Evolutionary conservation across 768 basidiomycete genomes (phyloP).

Genomic region (Pleurotus pulmonarius): DNA sequence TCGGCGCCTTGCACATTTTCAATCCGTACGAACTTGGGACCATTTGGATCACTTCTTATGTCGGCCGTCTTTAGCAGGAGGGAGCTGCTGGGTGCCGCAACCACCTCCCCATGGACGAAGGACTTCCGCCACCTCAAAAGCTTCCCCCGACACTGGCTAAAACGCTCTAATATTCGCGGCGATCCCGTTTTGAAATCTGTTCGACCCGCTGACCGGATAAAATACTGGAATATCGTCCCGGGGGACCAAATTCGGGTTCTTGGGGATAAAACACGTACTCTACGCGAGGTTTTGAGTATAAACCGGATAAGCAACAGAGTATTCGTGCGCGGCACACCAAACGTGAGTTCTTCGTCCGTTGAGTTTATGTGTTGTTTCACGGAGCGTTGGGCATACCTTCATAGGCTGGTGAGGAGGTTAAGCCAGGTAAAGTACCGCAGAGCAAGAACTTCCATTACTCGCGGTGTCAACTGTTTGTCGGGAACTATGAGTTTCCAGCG

Average conservation of each 20-base stretch:
- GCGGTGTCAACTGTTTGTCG: slow-evolving; percentile 74
- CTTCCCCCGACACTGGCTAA: slow-evolving; percentile 52
- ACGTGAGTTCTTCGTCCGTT: slow-evolving; percentile 18
- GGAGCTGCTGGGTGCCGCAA: slow-evolving; percentile 44
- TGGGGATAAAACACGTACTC: slow-evolving; percentile 53
- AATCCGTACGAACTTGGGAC: no score
- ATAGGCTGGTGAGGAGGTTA: slow-evolving; percentile 19
- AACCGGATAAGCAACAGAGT: slow-evolving; percentile 71
- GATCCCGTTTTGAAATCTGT: slow-evolving; percentile 48
- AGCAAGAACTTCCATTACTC: slow-evolving; percentile 70
- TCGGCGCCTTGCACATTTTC: no score
- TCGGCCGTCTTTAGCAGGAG: slow-evolving; percentile 9
- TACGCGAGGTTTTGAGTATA: slow-evolving; percentile 71
- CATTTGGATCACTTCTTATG: neutral
- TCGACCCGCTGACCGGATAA: slow-evolving; percentile 65
- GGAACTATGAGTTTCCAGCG: slow-evolving; percentile 59
- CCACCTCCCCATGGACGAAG: slow-evolving; percentile 53
- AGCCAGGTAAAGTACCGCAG: slow-evolving; percentile 24
- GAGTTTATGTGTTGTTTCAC: neutral
- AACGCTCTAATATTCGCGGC: slow-evolving; percentile 40
- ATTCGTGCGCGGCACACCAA: slow-evolving; percentile 45
- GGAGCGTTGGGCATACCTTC: neutral
- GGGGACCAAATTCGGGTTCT: slow-evolving; percentile 75
- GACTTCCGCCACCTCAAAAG: slow-evolving; percentile 64
- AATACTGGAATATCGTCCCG: slow-evolving; percentile 85